A percentile compares a stretch with the other conserved stretches of the same genome.
These are phyloP conservation scores for Pythium coloratum DNA, from an alignment of 352 stramenopile species.

Conservation along the genomic window DNA sequence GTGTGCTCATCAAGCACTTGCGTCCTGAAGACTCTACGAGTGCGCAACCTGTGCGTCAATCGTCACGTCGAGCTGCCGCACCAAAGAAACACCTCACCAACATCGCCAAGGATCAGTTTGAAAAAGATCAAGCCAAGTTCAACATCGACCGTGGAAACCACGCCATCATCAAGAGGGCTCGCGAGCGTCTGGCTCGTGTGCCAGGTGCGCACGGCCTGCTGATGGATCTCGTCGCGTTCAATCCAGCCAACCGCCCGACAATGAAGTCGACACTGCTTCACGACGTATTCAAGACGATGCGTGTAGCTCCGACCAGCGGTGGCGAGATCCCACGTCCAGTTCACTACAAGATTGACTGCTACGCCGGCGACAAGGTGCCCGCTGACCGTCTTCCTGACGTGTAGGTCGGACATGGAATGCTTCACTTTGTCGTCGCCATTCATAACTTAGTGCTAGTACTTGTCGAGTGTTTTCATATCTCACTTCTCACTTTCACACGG, in stretches of 20 bases:
- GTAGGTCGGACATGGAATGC: conserved; percentile 18
- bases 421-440: conserved; percentile 10
- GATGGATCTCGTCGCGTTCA: conserved; percentile 55
- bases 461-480: neutral
- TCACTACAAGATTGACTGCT: conserved; percentile 66
- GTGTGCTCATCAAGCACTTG: conserved; percentile 61
- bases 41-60: conserved; percentile 21
- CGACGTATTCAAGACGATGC: conserved; percentile 56
- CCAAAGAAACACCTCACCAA: conserved; percentile 2
- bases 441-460: conserved; percentile 17
- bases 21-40: conserved; percentile 36
- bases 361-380: conserved; percentile 27
- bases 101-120: conserved; percentile 38
- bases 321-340: conserved; percentile 10
- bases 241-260: conserved; percentile 58
- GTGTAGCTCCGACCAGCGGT: conserved; percentile 10
- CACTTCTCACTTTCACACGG: neutral
- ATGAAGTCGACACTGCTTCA: conserved; percentile 67
- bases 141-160: conserved; percentile 52
- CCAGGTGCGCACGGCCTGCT: conserved; percentile 54
- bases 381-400: conserved; percentile 39
- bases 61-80: conserved; percentile 18
- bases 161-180: conserved; percentile 47
- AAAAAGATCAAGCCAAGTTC: conserved; percentile 44
- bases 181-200: conserved; percentile 44